These are phyloP conservation scores for Clathrospora elynae DNA, from an alignment of 2,329 filamentous ascomycete species.

Conservation along the genomic window DNA sequence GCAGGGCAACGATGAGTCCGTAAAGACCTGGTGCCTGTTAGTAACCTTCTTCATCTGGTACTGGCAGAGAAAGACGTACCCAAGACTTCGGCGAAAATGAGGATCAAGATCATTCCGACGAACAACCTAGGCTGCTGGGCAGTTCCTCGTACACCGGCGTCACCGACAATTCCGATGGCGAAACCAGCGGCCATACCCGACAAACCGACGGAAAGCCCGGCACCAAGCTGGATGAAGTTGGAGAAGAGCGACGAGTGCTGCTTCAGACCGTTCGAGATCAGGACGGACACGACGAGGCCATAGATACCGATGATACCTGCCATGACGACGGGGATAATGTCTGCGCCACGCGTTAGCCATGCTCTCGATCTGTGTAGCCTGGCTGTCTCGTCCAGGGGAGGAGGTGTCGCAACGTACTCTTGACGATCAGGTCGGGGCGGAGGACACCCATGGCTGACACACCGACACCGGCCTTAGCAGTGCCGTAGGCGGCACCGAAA, in stretches of 20 bases:
- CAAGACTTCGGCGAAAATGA: constrained; percentile 99
- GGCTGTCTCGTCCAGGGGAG: not conserved
- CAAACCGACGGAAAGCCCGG: constrained; percentile 67
- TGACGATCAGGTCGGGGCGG: constrained; percentile 96
- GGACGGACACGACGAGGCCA: constrained; percentile 59
- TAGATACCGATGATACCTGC: constrained; percentile 99
- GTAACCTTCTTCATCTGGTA: too few relatives aligned
- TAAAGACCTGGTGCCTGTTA: constrained; percentile 75
- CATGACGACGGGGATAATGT: constrained; percentile 99
- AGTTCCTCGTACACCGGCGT: constrained; percentile 85
- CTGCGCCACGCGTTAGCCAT: constrained; percentile 55
- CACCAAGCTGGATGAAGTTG: constrained; percentile 60
- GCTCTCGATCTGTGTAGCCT: not conserved
- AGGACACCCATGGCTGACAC: constrained; percentile 98
- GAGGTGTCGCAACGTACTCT: constrained; percentile 71
- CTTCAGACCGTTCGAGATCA: constrained; percentile 59
- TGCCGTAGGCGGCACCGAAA: constrained; percentile 96
- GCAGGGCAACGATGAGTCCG: constrained; percentile 95
- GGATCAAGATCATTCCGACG: constrained; percentile 97
- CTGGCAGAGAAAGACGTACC: too few relatives aligned
- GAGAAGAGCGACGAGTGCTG: constrained; percentile 56
- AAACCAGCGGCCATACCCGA: constrained; percentile 94
- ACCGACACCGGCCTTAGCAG: constrained; percentile 98
- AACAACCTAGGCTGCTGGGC: constrained; percentile 85
- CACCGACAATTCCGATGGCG: constrained; percentile 65